A percentile compares a stretch with the other conserved stretches of the same genome.
These are phyloP conservation scores for Taphrina flavorubra DNA, from an alignment of 1,139 yeast species.

Conservation along the genomic window DNA sequence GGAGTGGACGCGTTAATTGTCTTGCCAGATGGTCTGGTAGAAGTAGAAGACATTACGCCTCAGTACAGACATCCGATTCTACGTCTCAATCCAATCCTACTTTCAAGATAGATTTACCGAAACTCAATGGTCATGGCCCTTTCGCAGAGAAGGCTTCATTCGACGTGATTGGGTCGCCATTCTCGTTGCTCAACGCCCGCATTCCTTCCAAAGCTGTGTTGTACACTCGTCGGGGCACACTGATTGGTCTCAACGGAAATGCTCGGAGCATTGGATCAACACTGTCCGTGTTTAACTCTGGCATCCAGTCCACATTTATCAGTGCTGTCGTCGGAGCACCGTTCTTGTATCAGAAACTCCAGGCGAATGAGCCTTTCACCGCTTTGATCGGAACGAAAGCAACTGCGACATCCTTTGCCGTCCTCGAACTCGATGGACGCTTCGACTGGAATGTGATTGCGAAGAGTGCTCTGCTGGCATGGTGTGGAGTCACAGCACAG, in stretches of 20 bases:
- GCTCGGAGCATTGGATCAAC: slow-evolving; percentile 47
- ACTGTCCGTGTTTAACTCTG: slow-evolving; percentile 27
- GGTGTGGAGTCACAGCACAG: slow-evolving; percentile 49
- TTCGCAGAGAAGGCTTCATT: slow-evolving; percentile 50
- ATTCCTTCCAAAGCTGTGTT: slow-evolving; percentile 60
- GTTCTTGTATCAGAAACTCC: slow-evolving; percentile 39
- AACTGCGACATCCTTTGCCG: slow-evolving; percentile 48
- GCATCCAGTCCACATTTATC: slow-evolving; percentile 16
- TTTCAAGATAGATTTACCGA: slow-evolving; percentile 46
- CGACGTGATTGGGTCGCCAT: slow-evolving; percentile 57
- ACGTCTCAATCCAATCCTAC: slow-evolving; percentile 29
- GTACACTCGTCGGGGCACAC: slow-evolving; percentile 56
- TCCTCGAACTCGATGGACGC: slow-evolving; percentile 54
- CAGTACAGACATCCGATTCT: slow-evolving; percentile 16
- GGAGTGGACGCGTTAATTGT: not conserved
- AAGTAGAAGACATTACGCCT: not conserved
- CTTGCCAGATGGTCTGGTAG: not conserved
- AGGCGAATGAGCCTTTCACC: slow-evolving; percentile 47
- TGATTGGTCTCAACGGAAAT: slow-evolving; percentile 59
- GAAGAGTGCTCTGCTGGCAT: slow-evolving; percentile 51
- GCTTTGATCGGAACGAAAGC: slow-evolving; percentile 46
- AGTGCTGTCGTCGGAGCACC: slow-evolving; percentile 25
- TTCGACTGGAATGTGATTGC: slow-evolving; percentile 52
- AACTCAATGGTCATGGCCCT: slow-evolving; percentile 48
- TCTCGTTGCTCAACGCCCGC: slow-evolving; percentile 56